Base-by-base conservation (phyloP, 2,329 filamentous ascomycete genomes). In the Coccinonectria pachysandricola region DNA sequence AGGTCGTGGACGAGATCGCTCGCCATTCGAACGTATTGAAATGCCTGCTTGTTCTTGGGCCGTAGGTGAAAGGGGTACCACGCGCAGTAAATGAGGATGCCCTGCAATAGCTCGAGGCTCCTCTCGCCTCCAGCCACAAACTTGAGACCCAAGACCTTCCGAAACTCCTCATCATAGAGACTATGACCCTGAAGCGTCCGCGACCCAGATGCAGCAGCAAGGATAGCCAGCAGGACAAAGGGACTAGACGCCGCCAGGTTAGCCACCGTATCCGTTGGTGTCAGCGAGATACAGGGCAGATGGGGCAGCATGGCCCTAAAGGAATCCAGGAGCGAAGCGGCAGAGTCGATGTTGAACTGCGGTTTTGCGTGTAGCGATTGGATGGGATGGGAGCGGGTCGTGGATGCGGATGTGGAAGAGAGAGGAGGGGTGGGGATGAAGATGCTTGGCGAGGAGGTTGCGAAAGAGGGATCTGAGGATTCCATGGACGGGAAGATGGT, bases 61-160 rank as follows among this genome's bases (percentile, higher is more conserved):
- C 67, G 52, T 9, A 71, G 49, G 32, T 71, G 66, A 19, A 67
- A 68, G 0, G 67, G 68, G 25, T 70, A 70, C 71, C 71, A 76
- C 11, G 62, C 55, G 25, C 66, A 62, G 34, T 75, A 75, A 5
- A 75, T 59, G 14, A 75, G 49, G 12, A 75, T 47, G 3, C 70
- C 70, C 35, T 72, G 65, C 2, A 76, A 44, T 10, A 75, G 38
- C 37, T 76, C 69, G 12, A 75, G 32, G 8, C 58, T 70, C 30
- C 67, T 61, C 51, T 76, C 70, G 0, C 70, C 68, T 3, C 64
- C 60, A 0, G 70, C 58, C 1, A 76, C 65, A 20, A 71, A 65
- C 43, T 69, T 73, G 22, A 69, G 52, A 2, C 60, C 67, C n/a
- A 73, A 39, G 0, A 70, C 57, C 40, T 71, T 71, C 15, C 68